Base-by-base conservation (phyloP, 441 rosid genomes). In the Eutrema salsugineum region DNA sequence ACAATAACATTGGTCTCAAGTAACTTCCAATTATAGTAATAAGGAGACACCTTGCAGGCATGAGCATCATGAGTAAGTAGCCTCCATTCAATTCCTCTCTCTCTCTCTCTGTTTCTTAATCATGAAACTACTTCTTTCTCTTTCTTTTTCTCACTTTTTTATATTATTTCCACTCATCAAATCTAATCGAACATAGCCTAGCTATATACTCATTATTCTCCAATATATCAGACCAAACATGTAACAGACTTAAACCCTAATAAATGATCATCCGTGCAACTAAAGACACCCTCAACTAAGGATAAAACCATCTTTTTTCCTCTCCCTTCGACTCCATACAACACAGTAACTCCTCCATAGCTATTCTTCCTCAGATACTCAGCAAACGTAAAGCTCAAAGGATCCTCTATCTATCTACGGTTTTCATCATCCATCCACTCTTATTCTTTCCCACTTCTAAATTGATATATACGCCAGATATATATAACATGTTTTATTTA, bases 21-120 rank as follows among this genome's bases (percentile, higher is more conserved):
- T 72, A 85, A 78, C 72, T 67, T 71, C 81, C 82, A 72, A 51
- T 70, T 78, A 74, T 75, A 77, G 89, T 59, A 82, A 35, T 63
- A 72, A 71, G 51, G 73, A 81, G 77, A 70, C 66, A 70, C 81
- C 72, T 84, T 78, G 71, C 57, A 78, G 74, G 61, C 60, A 65
- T 81, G 69, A 75, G 40, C 69, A 75, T 76, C 71, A 70, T 76
- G 79, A 70, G 49, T 57, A 8, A 67, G 5, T 62, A 62, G 35
- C 58, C 58, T 36, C 69, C 38, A 71, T 71, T 77, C 58, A 60
- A 76, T 78, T 73, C 79, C 70, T 77, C 79, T 68, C 55, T 67
- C 51, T 63, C 55, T 16, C 28, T 53, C 64, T 71, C 68, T 49
- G 54, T 48, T 48, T 75, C 64, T 55, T 76, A 63, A 76, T 70